Conservation (phyloP, 768 basidiomycete genomes). For the Boletus reticuloceps region DNA sequence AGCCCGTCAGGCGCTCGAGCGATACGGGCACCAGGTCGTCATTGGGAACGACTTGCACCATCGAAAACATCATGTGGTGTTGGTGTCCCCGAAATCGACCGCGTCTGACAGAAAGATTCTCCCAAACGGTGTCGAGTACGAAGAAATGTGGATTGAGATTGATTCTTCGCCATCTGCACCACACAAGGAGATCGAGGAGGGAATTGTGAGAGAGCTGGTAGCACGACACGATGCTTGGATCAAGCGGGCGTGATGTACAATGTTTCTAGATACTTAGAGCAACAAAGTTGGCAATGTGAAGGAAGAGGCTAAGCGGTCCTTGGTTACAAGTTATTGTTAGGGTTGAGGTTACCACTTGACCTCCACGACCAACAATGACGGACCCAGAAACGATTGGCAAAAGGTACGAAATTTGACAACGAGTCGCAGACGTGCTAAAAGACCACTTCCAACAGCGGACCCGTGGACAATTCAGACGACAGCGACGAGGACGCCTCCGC, state of each 20-base stretch:
- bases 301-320: background rate
- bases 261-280: too few relatives aligned
- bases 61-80: conserved; percentile 89
- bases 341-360: conserved; percentile 14
- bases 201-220: conserved; percentile 78
- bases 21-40: conserved; percentile 97
- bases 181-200: conserved; percentile 86
- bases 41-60: conserved; percentile 94
- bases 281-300: too few relatives aligned
- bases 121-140: conserved; percentile 36
- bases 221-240: conserved; percentile 75
- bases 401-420: conserved; percentile 13
- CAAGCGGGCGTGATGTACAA: background rate
- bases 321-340: background rate
- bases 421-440: conserved; percentile 2
- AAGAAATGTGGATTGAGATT: conserved; percentile 66
- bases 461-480: conserved; percentile 8
- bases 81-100: conserved; percentile 59
- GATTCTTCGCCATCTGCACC: conserved; percentile 37
- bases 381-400: conserved; percentile 3
- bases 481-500: conserved; percentile 41
- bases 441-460: background rate
- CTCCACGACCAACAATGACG: conserved; percentile 10
- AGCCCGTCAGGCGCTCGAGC: conserved; percentile 78
- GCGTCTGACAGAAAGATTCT: conserved; percentile 7